A percentile compares a stretch with the other conserved stretches of the same genome.
Conservation (phyloP, 352 stramenopile genomes). For the Porosira glacialis region DNA sequence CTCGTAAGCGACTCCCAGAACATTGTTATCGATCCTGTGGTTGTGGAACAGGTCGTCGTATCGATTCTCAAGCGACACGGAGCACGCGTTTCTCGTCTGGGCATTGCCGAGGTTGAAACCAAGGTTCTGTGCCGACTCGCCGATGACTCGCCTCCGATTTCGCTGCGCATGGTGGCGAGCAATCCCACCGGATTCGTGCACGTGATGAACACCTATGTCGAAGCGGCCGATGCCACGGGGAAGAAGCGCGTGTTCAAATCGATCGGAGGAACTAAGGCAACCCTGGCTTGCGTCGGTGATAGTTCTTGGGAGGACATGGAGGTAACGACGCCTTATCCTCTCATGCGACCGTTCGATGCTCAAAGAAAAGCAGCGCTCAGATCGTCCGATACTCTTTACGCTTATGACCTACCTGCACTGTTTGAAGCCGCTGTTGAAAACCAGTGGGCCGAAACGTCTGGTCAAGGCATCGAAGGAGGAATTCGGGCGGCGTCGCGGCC, state of each 20-base stretch:
- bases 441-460: constrained; percentile 69
- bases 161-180: constrained; percentile 91
- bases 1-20: constrained; percentile 87
- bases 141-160: constrained; percentile 88
- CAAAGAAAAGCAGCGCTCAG: constrained; percentile 85
- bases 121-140: constrained; percentile 91
- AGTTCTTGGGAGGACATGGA: constrained; percentile 91
- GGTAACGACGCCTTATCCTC: constrained; percentile 94
- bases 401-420: constrained; percentile 98
- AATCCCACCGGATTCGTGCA: constrained; percentile 99
- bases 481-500: no score
- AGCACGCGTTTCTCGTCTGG: constrained; percentile 87
- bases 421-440: constrained; percentile 95
- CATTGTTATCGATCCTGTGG: constrained; percentile 87
- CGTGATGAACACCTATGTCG: constrained; percentile 98
- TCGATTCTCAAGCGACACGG: constrained; percentile 83
- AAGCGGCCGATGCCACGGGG: constrained; percentile 83
- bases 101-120: constrained; percentile 94
- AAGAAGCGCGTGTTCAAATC: constrained; percentile 76
- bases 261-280: constrained; percentile 87
- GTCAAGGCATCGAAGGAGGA: no score
- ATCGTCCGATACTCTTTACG: constrained; percentile 90
- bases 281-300: constrained; percentile 84
- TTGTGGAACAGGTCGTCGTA: constrained; percentile 93
- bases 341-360: constrained; percentile 92